A percentile compares a stretch with the other conserved stretches of the same genome.
Evolutionary conservation across 1,284 basidiomycete species (phyloP).

Genomic region (Peniophora sp.): DNA sequence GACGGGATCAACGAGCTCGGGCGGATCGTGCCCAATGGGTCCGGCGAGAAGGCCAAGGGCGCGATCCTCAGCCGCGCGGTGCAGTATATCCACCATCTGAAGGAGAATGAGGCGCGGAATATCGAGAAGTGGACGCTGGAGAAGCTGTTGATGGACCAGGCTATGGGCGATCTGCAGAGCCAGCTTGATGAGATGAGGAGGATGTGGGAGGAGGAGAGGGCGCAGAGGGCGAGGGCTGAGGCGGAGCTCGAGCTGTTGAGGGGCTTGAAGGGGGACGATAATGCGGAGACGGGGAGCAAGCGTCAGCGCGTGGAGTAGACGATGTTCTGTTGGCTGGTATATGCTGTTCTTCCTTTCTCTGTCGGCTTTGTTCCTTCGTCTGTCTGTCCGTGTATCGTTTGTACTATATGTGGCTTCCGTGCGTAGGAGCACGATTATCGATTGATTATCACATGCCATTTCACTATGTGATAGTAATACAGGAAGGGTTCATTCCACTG

Average conservation of each 20-base stretch:
- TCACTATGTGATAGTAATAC: no score
- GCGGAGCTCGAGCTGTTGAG: conserved; percentile 48
- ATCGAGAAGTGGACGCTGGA: conserved; percentile 95
- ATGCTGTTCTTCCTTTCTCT: background rate
- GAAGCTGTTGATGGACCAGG: conserved; percentile 88
- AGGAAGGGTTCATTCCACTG: no score
- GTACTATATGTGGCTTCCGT: background rate
- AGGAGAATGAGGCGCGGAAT: conserved; percentile 84
- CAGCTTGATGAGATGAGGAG: conserved; percentile 72
- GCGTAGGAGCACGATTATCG: no score
- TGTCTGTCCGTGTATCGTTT: background rate
- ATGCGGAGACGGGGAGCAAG: conserved; percentile 12
- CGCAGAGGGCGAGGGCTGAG: conserved; percentile 47
- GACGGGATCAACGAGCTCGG: conserved; percentile 92
- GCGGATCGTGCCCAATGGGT: conserved; percentile 80
- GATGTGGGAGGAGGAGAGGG: conserved; percentile 66
- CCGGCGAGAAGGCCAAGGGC: conserved; percentile 84
- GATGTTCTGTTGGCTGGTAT: background rate
- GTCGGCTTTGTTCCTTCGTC: background rate
- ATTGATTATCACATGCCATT: no score
- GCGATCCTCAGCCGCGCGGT: conserved; percentile 81
- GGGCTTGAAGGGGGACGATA: conserved; percentile 18
- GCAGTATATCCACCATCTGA: conserved; percentile 84
- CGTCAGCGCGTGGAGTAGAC: conserved; percentile 20
- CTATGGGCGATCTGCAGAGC: conserved; percentile 76